These are phyloP conservation scores for Yamadazyma atlantica DNA, from an alignment of 1,139 yeast species.

Conservation along the genomic window DNA sequence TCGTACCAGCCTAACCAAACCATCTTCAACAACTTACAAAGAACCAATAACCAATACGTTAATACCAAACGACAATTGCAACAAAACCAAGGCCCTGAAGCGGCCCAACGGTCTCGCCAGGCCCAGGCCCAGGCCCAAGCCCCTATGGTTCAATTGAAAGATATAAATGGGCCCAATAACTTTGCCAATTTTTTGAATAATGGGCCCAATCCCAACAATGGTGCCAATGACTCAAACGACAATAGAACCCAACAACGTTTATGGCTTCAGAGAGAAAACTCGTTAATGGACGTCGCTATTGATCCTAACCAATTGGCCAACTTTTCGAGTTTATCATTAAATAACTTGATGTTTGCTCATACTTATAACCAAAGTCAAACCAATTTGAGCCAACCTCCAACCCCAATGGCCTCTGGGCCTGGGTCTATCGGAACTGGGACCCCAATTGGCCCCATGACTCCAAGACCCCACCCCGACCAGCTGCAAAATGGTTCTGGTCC, in stretches of 20 bases:
- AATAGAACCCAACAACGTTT: slow-evolving; percentile 74
- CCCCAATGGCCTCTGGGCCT: slow-evolving; percentile 13
- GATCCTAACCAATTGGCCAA: slow-evolving; percentile 35
- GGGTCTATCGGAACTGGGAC: too few relatives aligned
- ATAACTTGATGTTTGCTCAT: slow-evolving; percentile 48
- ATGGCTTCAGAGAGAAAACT: slow-evolving; percentile 80
- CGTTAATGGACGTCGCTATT: slow-evolving; percentile 55
- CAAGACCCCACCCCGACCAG: slow-evolving; percentile 3
- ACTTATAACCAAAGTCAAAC: slow-evolving; percentile 25
- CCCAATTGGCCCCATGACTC: slow-evolving; percentile 7
- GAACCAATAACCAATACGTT: slow-evolving; percentile 39
- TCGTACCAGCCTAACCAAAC: slow-evolving; percentile 48
- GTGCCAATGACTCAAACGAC: slow-evolving; percentile 14
- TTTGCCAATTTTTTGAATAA: slow-evolving; percentile 31
- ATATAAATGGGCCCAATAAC: slow-evolving; percentile 28
- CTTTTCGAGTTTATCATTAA: slow-evolving; percentile 44
- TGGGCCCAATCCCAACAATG: slow-evolving; percentile 14
- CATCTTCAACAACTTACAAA: slow-evolving; percentile 42
- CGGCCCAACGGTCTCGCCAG: neutral
- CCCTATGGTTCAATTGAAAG: slow-evolving; percentile 9
- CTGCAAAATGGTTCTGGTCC: slow-evolving; percentile 6
- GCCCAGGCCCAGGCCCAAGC: slow-evolving; percentile 11
- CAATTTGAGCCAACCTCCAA: slow-evolving; percentile 18
- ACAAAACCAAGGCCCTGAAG: slow-evolving; percentile 7
- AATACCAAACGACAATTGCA: slow-evolving; percentile 23